A percentile compares a stretch with the other conserved stretches of the same genome.
phyloP scores from a whole-genome alignment of 805 yeast genomes.

The Sugiyamaella lignohabitans region DNA sequence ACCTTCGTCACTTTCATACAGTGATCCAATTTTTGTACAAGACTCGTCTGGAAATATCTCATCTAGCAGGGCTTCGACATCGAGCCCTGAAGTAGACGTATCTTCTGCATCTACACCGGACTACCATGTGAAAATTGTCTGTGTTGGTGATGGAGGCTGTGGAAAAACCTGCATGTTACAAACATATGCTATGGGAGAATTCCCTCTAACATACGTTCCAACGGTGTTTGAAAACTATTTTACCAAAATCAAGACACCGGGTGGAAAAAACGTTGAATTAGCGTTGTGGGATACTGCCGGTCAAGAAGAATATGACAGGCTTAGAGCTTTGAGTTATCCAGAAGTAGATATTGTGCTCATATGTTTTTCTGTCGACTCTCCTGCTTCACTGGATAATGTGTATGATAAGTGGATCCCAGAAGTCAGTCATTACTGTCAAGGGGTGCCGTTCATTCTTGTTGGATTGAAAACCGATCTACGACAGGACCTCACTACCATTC shows the following conservation, averaged over 20 bases:
- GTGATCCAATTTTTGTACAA: not conserved
- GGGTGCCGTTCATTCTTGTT: constrained; percentile 68
- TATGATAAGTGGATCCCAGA: constrained; percentile 86
- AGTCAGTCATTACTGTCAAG: constrained; percentile 74
- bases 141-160: constrained; percentile 86
- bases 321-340: constrained; percentile 72
- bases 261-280: constrained; percentile 51
- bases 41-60: constrained; percentile 3
- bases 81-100: constrained; percentile 5
- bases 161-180: constrained; percentile 77
- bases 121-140: constrained; percentile 53
- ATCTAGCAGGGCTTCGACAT: constrained; percentile 1
- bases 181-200: constrained; percentile 60
- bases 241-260: constrained; percentile 45
- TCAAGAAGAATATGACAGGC: constrained; percentile 39
- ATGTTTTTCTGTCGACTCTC: constrained; percentile 65
- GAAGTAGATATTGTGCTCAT: constrained; percentile 70
- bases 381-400: constrained; percentile 61
- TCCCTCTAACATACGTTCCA: constrained; percentile 71
- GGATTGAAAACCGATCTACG: constrained; percentile 73
- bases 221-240: constrained; percentile 78
- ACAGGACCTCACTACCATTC: constrained; percentile 19
- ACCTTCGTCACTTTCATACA: not conserved
- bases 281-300: constrained; percentile 81
- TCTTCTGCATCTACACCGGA: constrained; percentile 21